Evolutionary conservation across 139 green algal genomes (phyloP).

Genomic region (Chlamydomonas applanata): DNA sequence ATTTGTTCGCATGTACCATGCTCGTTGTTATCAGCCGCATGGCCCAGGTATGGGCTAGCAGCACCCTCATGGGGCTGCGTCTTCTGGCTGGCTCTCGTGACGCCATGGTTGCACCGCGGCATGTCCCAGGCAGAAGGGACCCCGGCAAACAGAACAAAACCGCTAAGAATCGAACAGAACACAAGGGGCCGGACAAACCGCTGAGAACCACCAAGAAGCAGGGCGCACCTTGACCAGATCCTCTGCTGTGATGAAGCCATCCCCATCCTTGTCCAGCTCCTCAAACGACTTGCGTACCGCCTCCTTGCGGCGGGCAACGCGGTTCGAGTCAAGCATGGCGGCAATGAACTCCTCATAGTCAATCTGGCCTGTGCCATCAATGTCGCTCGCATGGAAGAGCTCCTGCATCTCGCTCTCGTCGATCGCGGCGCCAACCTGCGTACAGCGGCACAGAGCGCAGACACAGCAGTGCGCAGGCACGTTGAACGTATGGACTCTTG

Average conservation of each 20-base stretch:
- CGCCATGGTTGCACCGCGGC: no score
- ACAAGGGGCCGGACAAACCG: not conserved
- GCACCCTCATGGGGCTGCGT: no score
- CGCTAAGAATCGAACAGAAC: not conserved
- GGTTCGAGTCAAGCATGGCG: constrained; percentile 52
- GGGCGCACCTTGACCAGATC: constrained; percentile 47
- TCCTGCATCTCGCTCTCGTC: constrained; percentile 53
- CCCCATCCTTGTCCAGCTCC: constrained; percentile 40
- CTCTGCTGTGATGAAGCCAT: constrained; percentile 56
- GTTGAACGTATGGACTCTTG: not conserved
- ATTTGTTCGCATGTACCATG: no score
- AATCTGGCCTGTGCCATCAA: constrained; percentile 56
- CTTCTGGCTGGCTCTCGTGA: no score
- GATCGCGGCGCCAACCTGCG: constrained; percentile 50
- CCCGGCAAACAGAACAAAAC: not conserved
- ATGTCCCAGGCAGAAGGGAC: no score
- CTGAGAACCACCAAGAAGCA: not conserved
- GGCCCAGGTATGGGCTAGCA: no score
- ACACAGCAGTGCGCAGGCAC: not conserved
- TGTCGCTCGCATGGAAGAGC: constrained; percentile 49
- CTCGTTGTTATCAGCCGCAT: no score
- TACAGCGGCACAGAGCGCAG: not conserved
- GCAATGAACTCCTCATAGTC: constrained; percentile 71
- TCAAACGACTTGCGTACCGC: constrained; percentile 45
- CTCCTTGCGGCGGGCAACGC: constrained; percentile 40